These are phyloP conservation scores for Dryas alaskensis DNA, from an alignment of 306 rosid genomes.

Conservation along the genomic window DNA sequence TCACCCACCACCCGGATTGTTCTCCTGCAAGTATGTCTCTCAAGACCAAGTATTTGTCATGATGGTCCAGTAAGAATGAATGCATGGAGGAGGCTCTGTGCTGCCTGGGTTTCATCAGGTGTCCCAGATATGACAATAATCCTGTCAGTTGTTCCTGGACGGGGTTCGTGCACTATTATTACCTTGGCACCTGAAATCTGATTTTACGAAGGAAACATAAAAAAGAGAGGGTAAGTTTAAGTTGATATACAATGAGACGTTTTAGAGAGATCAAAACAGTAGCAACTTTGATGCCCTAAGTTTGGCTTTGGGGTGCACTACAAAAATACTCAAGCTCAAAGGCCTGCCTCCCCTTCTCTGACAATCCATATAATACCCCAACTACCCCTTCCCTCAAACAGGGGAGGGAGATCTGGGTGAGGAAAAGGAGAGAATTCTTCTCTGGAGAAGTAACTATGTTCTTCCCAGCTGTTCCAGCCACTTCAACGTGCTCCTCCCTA, in stretches of 20 bases:
- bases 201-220: not conserved
- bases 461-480: not conserved
- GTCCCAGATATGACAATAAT: slow-evolving; percentile 82
- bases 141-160: slow-evolving; percentile 64
- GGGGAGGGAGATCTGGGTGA: not conserved
- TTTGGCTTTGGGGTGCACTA: not conserved
- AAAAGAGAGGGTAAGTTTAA: not conserved
- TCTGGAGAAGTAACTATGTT: not conserved
- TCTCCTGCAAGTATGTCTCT: not conserved
- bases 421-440: not conserved
- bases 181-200: slow-evolving; percentile 97
- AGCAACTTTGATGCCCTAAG: slow-evolving; percentile 1
- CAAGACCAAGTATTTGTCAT: slow-evolving; percentile 28
- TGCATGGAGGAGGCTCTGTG: slow-evolving; percentile 93
- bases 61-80: slow-evolving; percentile 88
- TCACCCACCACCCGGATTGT: slow-evolving; percentile 1
- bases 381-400: not conserved
- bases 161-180: slow-evolving; percentile 71
- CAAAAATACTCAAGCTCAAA: not conserved
- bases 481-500: not conserved
- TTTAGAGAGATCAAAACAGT: slow-evolving; percentile 7
- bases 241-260: not conserved
- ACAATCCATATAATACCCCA: not conserved
- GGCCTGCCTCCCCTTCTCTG: not conserved
- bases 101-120: slow-evolving; percentile 96